Evolutionary conservation across 1,284 basidiomycete species (phyloP).

Genomic region (Puccinia polysora): DNA sequence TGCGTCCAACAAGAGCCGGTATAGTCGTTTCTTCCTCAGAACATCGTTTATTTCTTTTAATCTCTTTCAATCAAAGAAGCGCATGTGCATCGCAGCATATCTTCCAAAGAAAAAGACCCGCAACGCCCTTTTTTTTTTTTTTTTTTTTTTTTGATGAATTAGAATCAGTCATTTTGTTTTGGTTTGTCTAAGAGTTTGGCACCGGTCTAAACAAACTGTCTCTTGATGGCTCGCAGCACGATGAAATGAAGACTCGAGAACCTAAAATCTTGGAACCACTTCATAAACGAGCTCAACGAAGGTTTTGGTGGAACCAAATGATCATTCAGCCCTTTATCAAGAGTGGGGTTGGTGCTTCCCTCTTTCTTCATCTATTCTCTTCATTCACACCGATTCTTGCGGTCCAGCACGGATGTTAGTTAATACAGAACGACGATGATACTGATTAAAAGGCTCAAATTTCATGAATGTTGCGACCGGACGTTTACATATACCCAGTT

Average conservation of each 20-base stretch:
- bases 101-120: too few species aligned
- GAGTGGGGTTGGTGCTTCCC: constrained; percentile 23
- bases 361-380: neutral
- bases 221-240: too few species aligned
- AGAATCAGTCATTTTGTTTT: too few species aligned
- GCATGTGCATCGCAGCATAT: too few species aligned
- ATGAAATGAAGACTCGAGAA: too few species aligned
- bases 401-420: neutral
- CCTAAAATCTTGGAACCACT: constrained; percentile 12
- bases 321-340: constrained; percentile 39
- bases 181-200: neutral
- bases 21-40: neutral
- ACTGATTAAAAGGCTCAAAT: neutral
- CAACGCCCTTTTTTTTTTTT: too few species aligned
- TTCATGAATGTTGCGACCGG: neutral
- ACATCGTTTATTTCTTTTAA: neutral
- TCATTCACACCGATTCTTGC: neutral
- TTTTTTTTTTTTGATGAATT: too few species aligned
- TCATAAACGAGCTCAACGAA: constrained; percentile 14
- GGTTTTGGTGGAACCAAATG: constrained; percentile 37
- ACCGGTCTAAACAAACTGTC: too few species aligned
- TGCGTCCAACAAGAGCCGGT: neutral
- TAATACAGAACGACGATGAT: neutral
- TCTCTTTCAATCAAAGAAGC: too few species aligned
- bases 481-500: neutral